A percentile compares a stretch with the other conserved stretches of the same genome.
Evolutionary conservation across 78 protist genomes (phyloP).

Genomic region (Blattamonas nauphoetae): DNA sequence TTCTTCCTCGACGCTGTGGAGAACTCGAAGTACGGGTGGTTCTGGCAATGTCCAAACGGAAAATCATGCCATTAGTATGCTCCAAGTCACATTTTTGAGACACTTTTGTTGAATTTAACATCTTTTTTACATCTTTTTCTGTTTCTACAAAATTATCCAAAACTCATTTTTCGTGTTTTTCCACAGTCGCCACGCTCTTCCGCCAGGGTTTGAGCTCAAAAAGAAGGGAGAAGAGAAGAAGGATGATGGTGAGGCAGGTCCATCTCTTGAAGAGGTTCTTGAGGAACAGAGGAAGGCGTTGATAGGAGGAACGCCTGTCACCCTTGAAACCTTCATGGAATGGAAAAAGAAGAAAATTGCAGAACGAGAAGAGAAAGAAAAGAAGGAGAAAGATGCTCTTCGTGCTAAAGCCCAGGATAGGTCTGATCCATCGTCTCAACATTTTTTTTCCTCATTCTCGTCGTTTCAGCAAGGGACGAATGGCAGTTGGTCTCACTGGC

Average conservation of each 20-base stretch:
- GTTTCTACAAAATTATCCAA: conserved; percentile 38
- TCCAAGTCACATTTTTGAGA: background rate
- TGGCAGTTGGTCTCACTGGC: conserved; percentile 37
- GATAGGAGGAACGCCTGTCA: conserved; percentile 45
- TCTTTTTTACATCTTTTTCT: background rate
- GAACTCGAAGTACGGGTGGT: conserved; percentile 63
- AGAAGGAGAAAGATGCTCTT: conserved; percentile 24
- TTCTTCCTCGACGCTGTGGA: conserved; percentile 72
- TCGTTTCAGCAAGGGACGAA: conserved; percentile 35
- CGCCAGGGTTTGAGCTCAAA: conserved; percentile 66
- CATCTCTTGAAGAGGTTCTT: conserved; percentile 52
- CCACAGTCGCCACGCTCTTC: conserved; percentile 63
- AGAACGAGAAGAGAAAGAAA: conserved; percentile 32
- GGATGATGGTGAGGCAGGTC: conserved; percentile 41
- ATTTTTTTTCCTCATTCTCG: background rate
- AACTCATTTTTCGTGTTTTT: background rate
- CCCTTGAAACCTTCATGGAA: conserved; percentile 47
- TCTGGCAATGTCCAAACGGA: conserved; percentile 74
- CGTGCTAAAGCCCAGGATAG: background rate
- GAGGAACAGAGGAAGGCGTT: conserved; percentile 35
- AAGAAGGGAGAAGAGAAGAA: conserved; percentile 19
- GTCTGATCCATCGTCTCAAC: background rate
- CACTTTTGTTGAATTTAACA: background rate
- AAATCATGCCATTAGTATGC: background rate
- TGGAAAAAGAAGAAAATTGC: conserved; percentile 58